Evolutionary conservation across 2,329 filamentous ascomycete species (phyloP), one percentile per base, ranked within the genome.

Genomic region (Ophiocordyceps unilateralis): DNA sequence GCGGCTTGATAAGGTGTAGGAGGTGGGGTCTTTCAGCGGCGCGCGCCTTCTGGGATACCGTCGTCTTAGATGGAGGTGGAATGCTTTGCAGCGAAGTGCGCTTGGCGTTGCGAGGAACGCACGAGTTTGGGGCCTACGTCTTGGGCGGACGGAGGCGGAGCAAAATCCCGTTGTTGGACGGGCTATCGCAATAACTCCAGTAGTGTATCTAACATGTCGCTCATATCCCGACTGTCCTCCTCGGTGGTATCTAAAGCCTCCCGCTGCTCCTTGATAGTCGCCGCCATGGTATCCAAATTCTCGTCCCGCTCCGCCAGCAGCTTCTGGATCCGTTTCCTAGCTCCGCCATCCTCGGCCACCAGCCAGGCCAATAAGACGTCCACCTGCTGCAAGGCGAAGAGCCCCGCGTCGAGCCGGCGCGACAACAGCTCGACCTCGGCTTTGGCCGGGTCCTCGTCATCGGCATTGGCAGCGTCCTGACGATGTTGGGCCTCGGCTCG

Each of bases 321-420:
- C 20, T 68, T 62, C 41, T 68, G 60, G 26, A 94, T 76, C 52
- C 70, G 81, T 44, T 63, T 67, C 51, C 70, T 75, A 1, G 85
- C 83, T 0, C 84, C 86, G 28, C 69, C 69, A 53, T 98, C 91
- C 61, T 98, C 91, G 1, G 88, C 91, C 8, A 86, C 72, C 26
- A 96, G 69, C 91, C 91, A 98, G 12, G 88, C 84, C 24, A 98
- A 61, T 24, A 91, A 76, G 1, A 87, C 72, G 63, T 96, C 89
- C 39, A 91, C 74, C 2, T 76, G 82, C 64, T 94, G 86, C 44
- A 95, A 62, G 22, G 76, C 81, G 58, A 84, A 93, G 6, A 96
- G 63, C 0, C 91, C 91, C 0, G 84, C 86, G 49, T 94, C 87
- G 15, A 96, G 68, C 40, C 84, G 70, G 42, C 77, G 68, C 0